phyloP scores from a whole-genome alignment of 1,284 basidiomycete species.

The Cutaneotrichosporon sp. region DNA sequence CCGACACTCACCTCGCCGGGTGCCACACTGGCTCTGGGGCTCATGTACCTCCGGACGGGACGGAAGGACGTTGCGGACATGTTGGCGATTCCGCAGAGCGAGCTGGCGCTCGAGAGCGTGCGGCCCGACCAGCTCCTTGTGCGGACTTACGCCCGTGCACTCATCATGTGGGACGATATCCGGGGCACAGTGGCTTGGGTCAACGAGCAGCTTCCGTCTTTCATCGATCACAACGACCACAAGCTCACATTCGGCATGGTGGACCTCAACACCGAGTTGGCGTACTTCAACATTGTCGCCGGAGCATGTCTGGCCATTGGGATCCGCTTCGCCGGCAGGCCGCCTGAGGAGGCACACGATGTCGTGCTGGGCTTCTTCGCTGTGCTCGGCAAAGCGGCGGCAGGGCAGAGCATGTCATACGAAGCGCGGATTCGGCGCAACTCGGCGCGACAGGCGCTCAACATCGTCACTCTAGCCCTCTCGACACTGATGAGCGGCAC shows the following conservation, averaged over 20 bases:
- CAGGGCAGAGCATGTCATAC: constrained; percentile 63
- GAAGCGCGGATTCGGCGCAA: constrained; percentile 79
- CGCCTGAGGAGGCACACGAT: constrained; percentile 75
- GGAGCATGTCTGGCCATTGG: constrained; percentile 88
- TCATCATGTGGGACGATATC: constrained; percentile 86
- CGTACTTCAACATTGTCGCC: constrained; percentile 81
- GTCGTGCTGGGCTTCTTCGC: constrained; percentile 77
- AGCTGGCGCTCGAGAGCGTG: constrained; percentile 71
- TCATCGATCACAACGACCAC: constrained; percentile 61
- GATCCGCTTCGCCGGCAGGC: constrained; percentile 89
- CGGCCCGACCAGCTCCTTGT: constrained; percentile 82
- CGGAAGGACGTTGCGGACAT: constrained; percentile 79
- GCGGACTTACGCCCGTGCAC: constrained; percentile 67
- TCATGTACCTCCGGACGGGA: constrained; percentile 86
- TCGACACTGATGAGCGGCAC: constrained; percentile 95
- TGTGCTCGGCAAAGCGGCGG: constrained; percentile 56
- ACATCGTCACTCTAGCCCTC: constrained; percentile 75
- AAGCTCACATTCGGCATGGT: constrained; percentile 25
- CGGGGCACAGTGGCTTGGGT: constrained; percentile 73
- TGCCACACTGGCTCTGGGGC: constrained; percentile 79
- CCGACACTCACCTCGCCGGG: constrained; percentile 83
- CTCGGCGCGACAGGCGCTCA: constrained; percentile 81
- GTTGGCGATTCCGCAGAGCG: constrained; percentile 73
- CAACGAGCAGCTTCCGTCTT: constrained; percentile 63
- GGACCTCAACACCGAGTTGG: constrained; percentile 75